Evolutionary conservation across 805 yeast genomes (phyloP).

Genomic region (Priceomyces castillae): DNA sequence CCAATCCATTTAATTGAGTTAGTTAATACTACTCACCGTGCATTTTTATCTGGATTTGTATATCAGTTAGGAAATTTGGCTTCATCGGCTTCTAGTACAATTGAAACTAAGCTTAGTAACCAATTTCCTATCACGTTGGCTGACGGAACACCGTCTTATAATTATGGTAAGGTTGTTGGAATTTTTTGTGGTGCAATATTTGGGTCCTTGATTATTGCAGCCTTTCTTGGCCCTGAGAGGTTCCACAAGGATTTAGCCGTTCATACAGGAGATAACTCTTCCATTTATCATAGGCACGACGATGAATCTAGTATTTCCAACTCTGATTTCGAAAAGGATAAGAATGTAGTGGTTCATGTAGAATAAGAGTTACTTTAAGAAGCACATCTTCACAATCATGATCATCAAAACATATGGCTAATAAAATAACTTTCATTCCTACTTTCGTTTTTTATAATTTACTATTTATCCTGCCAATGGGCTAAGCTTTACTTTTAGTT

Average conservation of each 20-base stretch:
- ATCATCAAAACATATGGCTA: no score
- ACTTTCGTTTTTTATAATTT: no score
- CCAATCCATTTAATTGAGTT: slow-evolving; percentile 62
- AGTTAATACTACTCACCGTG: slow-evolving; percentile 61
- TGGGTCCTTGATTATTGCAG: slow-evolving; percentile 46
- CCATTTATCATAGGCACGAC: not conserved
- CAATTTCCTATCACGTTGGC: slow-evolving; percentile 36
- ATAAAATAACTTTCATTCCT: no score
- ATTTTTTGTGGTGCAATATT: slow-evolving; percentile 64
- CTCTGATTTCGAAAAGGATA: not conserved
- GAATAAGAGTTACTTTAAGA: not conserved
- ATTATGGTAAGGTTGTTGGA: slow-evolving; percentile 62
- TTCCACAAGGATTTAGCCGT: slow-evolving; percentile 5
- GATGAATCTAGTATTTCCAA: not conserved
- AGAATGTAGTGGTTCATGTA: not conserved
- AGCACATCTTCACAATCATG: no score
- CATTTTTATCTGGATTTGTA: slow-evolving; percentile 59
- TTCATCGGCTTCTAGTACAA: slow-evolving; percentile 66
- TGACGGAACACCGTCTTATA: slow-evolving; percentile 27
- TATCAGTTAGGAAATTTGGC: slow-evolving; percentile 70
- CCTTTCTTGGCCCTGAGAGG: slow-evolving; percentile 61
- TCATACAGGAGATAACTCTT: not conserved
- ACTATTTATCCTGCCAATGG: no score
- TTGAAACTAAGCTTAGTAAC: slow-evolving; percentile 60
- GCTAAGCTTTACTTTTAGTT: no score